Evolutionary conservation across 2,329 filamentous ascomycete species (phyloP), one percentile per base, ranked within the genome.

Genomic region (Botryotinia convoluta): DNA sequence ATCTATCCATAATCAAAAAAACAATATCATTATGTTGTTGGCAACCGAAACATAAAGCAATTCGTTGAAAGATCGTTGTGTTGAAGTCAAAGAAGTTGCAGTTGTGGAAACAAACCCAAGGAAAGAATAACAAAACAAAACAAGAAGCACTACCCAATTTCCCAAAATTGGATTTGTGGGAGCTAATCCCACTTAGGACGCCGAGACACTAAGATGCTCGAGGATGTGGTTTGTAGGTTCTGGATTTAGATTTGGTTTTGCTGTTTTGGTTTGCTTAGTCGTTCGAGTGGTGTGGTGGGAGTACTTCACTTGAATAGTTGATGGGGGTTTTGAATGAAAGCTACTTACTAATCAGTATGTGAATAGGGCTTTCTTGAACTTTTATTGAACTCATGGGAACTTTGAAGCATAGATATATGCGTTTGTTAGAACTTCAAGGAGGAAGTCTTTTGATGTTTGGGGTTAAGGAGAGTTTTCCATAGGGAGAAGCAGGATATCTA

Each of bases 171-270:
- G 5, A 29, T 51, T 51, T n/a, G 32, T 67, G 44, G 44, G n/a
- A 51, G 22, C 63, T 67, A 67, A 51, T 67, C 63, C 63, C 14
- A 51, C 37, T 26, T 67, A 37, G 44, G 44, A 26, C 29, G 63
- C 63, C 44, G 42, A 65, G 63, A 65, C 62, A 62, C n/a, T 37
- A 32, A 48, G 20, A 22, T 18, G 37, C 35, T 48, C 44, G 29
- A 51, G 63, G 42, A 18, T 57, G n/a, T 57, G n/a, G 51, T 18
- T 29, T 57, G 29, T 65, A 32, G 22, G 5, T 9, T 45, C 20
- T 29, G n/a, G 42, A 26, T 7, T 48, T 29, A 18, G 42, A 26
- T 7, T 48, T 32, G 26, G 12, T 1, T 65, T 22, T 48, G 57
- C 12, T 35, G 9, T 32, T 59, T 10, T 59, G 16, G 20, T 37